These are phyloP conservation scores for Nissolia schottii DNA, from an alignment of 306 rosid species.

Conservation along the genomic window DNA sequence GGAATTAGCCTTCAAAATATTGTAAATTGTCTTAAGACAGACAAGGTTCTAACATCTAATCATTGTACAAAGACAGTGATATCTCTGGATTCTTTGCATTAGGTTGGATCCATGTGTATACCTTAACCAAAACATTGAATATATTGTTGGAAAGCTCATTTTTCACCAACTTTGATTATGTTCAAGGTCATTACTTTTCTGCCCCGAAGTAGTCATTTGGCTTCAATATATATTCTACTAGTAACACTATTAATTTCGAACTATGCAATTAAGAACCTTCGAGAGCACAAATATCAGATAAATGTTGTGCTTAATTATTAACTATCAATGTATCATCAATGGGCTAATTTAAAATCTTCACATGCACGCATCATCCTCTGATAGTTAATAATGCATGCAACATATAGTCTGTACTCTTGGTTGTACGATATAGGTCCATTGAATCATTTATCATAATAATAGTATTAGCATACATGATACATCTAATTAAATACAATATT, in stretches of 20 bases:
- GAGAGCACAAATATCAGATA: not conserved
- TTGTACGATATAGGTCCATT: conserved; percentile 20
- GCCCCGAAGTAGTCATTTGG: too few relatives aligned
- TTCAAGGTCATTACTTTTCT: not conserved
- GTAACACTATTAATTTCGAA: too few relatives aligned
- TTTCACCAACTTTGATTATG: not conserved
- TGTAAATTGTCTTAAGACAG: conserved; percentile 8
- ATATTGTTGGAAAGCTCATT: not conserved
- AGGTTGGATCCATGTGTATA: not conserved
- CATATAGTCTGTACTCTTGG: not conserved
- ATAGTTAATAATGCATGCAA: not conserved
- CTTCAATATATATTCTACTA: too few relatives aligned
- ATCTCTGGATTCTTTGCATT: not conserved
- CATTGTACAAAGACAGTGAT: conserved; percentile 10
- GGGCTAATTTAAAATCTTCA: not conserved
- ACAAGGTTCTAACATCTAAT: not conserved
- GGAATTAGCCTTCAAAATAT: not conserved
- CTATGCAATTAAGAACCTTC: too few relatives aligned
- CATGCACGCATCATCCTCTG: conserved; percentile 16
- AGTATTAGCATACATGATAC: not conserved
- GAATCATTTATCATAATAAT: not conserved
- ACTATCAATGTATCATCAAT: not conserved
- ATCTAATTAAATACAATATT: not conserved
- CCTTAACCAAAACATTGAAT: not conserved
- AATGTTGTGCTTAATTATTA: not conserved